These are phyloP conservation scores for Pseudogymnoascus sp. DNA, from an alignment of 2,329 filamentous ascomycete species.

Conservation along the genomic window DNA sequence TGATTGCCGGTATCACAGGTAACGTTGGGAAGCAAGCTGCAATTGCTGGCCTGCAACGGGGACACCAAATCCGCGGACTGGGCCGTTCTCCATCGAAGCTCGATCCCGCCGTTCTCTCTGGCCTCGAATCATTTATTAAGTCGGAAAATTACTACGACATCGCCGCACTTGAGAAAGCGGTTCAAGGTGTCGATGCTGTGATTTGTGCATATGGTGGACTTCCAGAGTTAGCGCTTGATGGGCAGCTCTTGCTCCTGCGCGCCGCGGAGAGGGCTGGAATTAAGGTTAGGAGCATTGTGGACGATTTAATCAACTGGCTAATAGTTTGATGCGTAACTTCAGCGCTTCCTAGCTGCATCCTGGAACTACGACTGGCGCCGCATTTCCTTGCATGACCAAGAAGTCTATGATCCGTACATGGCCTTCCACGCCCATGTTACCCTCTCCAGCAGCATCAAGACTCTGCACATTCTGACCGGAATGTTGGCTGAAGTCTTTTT, in stretches of 20 bases:
- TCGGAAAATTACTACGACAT: conserved; percentile 26
- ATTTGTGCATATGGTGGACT: conserved; percentile 26
- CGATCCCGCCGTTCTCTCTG: background rate
- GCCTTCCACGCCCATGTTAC: conserved; percentile 28
- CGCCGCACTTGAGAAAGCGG: conserved; percentile 27
- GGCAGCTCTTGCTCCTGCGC: conserved; percentile 30
- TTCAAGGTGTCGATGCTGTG: conserved; percentile 30
- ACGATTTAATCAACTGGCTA: background rate
- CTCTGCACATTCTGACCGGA: conserved; percentile 28
- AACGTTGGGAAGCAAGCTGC: background rate
- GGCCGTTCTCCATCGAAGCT: background rate
- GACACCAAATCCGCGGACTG: background rate
- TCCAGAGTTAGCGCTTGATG: conserved; percentile 27
- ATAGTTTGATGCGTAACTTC: background rate
- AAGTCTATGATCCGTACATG: conserved; percentile 30
- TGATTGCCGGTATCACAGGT: background rate
- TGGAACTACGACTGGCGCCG: conserved; percentile 31
- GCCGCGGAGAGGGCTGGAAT: conserved; percentile 31
- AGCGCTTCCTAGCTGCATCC: conserved; percentile 22
- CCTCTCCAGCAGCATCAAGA: conserved; percentile 24
- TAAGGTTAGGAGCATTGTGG: conserved; percentile 12
- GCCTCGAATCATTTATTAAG: conserved; percentile 26
- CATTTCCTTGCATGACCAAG: conserved; percentile 24
- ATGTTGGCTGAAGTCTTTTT: conserved; percentile 15
- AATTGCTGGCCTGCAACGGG: background rate